Base-by-base conservation (phyloP, 208 protist species). In the Zelonia costaricensis region DNA sequence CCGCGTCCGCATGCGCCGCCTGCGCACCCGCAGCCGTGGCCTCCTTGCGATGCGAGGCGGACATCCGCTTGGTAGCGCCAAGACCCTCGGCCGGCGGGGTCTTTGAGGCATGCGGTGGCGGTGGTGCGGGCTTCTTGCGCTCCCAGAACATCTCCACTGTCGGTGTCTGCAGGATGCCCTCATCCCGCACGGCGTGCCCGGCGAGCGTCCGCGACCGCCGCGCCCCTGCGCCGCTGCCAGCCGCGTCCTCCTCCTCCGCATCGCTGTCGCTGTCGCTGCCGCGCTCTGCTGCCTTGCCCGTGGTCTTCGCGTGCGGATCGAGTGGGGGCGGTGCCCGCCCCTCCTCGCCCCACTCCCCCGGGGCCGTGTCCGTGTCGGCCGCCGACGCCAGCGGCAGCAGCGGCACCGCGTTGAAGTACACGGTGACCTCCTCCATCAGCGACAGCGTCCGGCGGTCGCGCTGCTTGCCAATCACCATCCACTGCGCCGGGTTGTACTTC, bases 401-500 rank as follows among this genome's bases (percentile, higher is more conserved):
- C 33, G 88, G 85, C 10, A 95, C 77, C 2, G 85, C 86, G 10
- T 86, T 90, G 61, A 89, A 92, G 59, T 78, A 76, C 28, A 91
- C 48, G 18, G 70, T 81, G 22, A 70, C 63, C 27, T 86, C 77
- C 20, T 92, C 80, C 81, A 85, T 85, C 54, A 88, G 65, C 0
- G 88, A 92, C 0, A 95, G 76, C 22, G 66, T 76, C 9, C 69
- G 78, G 4, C 80, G 85, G 42, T 86, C 56, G 18, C 85, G 78
- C 64, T 89, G 79, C 62, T 84, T 86, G 25, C 88, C 88, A n/a
- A 82, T 76, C 28, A 92, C 76, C 72, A 91, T 80, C 86, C 88
- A 95, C 68, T 82, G 63, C 47, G 63, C 25, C n/a, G 85, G 62
- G 59, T 91, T 78, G 46, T 69, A 80, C 53, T 78, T 70, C 23